A percentile compares a stretch with the other conserved stretches of the same genome.
Conservation (phyloP, 257 asterid species). For the Marsdenia floribunda region DNA sequence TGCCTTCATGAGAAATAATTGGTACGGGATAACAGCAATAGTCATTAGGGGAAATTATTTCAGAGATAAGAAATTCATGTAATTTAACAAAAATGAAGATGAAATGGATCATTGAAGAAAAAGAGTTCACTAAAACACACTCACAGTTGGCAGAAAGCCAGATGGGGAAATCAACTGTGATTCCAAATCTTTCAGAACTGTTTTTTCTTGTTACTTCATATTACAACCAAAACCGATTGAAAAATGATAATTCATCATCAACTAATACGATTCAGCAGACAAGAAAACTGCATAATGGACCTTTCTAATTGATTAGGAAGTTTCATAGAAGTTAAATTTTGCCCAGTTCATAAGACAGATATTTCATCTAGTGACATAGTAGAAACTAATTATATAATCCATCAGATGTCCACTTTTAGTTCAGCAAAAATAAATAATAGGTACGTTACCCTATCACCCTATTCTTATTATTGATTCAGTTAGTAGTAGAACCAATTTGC, state of each 20-base stretch:
- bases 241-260: neutral
- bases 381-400: neutral
- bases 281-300: neutral
- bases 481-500: neutral
- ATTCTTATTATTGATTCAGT: too few species aligned
- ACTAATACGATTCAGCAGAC: neutral
- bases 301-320: neutral
- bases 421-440: too few species aligned
- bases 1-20: slow-evolving; percentile 46
- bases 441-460: neutral
- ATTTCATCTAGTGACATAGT: neutral
- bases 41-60: neutral
- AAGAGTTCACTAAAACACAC: neutral
- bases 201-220: neutral
- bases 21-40: neutral
- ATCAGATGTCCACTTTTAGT: neutral
- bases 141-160: neutral
- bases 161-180: neutral
- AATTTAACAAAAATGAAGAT: neutral
- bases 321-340: neutral
- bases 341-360: neutral
- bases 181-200: neutral
- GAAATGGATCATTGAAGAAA: neutral
- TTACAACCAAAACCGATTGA: neutral
- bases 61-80: neutral